These are phyloP conservation scores for Beauveria sp. DNA, from an alignment of 2,329 filamentous ascomycete species.

Conservation along the genomic window DNA sequence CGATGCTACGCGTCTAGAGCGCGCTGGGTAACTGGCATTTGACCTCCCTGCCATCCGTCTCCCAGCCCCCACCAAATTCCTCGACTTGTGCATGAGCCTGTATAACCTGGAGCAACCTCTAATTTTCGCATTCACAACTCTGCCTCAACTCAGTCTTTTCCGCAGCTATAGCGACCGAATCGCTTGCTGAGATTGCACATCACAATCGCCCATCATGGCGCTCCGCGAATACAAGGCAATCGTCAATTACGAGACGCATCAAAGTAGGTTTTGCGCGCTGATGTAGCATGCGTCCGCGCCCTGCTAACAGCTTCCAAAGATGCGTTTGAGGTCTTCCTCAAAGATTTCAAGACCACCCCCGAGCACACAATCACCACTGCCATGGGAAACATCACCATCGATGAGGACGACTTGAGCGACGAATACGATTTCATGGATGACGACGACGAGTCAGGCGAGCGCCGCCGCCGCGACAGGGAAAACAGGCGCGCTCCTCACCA, in stretches of 20 bases:
- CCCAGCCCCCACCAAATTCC: constrained; percentile 20
- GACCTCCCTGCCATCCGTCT: constrained; percentile 11
- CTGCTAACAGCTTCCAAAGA: constrained; percentile 38
- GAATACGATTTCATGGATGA: constrained; percentile 93
- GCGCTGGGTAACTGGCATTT: constrained; percentile 18
- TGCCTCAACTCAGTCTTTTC: background rate
- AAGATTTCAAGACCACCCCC: constrained; percentile 75
- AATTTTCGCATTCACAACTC: constrained; percentile 1
- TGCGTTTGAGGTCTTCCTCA: constrained; percentile 82
- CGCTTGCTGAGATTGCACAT: constrained; percentile 13
- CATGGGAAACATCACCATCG: constrained; percentile 75
- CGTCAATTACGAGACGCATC: constrained; percentile 83
- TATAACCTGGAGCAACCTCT: constrained; percentile 5
- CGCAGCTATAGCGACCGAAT: constrained; percentile 1
- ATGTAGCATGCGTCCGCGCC: background rate
- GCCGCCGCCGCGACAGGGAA: constrained; percentile 41
- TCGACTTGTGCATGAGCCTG: background rate
- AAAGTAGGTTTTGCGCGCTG: constrained; percentile 47
- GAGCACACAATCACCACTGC: constrained; percentile 69
- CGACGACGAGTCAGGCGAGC: constrained; percentile 52
- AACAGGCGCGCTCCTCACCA: constrained; percentile 52
- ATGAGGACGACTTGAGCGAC: constrained; percentile 79
- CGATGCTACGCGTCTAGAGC: constrained; percentile 26
- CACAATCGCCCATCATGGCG: constrained; percentile 55
- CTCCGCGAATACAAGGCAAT: constrained; percentile 70